Evolutionary conservation across 169 alveolate species (phyloP).

Genomic region (Cryptosporidium ryanae): DNA sequence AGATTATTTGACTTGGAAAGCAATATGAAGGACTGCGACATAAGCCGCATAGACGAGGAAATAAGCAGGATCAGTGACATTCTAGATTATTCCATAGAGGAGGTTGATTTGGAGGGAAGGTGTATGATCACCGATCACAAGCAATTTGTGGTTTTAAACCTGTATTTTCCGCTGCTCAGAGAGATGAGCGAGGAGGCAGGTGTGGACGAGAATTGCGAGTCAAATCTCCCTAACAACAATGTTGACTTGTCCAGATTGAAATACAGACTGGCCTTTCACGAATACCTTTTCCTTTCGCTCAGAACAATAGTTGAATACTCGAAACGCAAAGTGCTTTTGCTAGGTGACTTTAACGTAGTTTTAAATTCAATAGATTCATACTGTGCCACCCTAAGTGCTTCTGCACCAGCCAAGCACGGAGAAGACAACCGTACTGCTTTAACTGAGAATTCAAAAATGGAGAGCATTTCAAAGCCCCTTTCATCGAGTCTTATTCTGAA

Average conservation of each 20-base stretch:
- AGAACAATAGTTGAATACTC: neutral
- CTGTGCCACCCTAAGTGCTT: neutral
- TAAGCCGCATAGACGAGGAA: neutral
- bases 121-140: conserved; percentile 53
- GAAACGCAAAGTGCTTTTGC: conserved; percentile 16
- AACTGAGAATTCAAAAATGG: too few species aligned
- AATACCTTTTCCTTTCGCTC: conserved; percentile 2
- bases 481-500: neutral
- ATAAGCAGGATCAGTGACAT: neutral
- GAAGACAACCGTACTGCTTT: neutral
- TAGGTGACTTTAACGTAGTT: conserved; percentile 38
- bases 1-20: conserved; percentile 6
- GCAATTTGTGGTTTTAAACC: conserved; percentile 12
- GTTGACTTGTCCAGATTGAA: conserved; percentile 5
- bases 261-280: conserved; percentile 42
- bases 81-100: neutral
- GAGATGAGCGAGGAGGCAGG: neutral
- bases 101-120: conserved; percentile 39
- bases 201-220: neutral
- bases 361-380: conserved; percentile 27
- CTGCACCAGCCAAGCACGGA: too few species aligned
- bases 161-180: conserved; percentile 56
- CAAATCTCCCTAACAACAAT: neutral
- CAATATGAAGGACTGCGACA: neutral
- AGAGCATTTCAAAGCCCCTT: neutral